Percentiles rank a stretch among this genome's conserved stretches.
Conservation (phyloP, 2,329 filamentous ascomycete species). For the Ophiostoma tasmaniense region DNA sequence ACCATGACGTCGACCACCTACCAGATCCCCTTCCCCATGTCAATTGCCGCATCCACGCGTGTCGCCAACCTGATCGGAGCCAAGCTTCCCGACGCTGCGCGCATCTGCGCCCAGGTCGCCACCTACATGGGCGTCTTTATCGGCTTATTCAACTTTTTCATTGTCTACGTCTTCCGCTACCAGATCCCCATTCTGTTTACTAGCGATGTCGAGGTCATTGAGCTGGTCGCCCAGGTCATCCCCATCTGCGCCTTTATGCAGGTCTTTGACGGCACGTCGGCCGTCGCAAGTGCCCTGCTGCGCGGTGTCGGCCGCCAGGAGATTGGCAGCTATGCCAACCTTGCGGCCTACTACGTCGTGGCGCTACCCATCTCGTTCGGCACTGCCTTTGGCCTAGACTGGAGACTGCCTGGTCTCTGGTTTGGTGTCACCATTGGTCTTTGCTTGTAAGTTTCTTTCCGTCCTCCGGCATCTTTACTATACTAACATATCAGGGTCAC, state of each 20-base stretch:
- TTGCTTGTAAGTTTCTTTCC: slow-evolving; percentile 37
- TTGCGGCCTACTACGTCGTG: slow-evolving; percentile 78
- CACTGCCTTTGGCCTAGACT: slow-evolving; percentile 66
- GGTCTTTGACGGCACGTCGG: slow-evolving; percentile 73
- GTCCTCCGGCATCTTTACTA: slow-evolving; percentile 17
- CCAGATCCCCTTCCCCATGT: slow-evolving; percentile 86
- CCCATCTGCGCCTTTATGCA: slow-evolving; percentile 84
- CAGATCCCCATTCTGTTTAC: slow-evolving; percentile 73
- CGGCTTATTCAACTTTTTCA: slow-evolving; percentile 67
- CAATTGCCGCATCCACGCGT: slow-evolving; percentile 78
- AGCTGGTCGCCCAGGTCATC: slow-evolving; percentile 58
- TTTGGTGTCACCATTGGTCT: slow-evolving; percentile 66
- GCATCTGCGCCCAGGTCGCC: slow-evolving; percentile 67
- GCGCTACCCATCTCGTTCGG: slow-evolving; percentile 77
- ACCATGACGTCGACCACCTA: slow-evolving; percentile 74
- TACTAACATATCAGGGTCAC: slow-evolving; percentile 34
- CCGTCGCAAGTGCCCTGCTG: slow-evolving; percentile 74
- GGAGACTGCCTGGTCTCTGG: slow-evolving; percentile 78
- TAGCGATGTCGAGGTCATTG: slow-evolving; percentile 60
- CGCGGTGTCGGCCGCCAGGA: slow-evolving; percentile 82
- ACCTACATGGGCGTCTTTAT: slow-evolving; percentile 59
- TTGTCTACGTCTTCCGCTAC: slow-evolving; percentile 61
- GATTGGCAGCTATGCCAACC: slow-evolving; percentile 80
- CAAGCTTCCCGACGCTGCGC: slow-evolving; percentile 69
- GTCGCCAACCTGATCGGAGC: slow-evolving; percentile 90